These are phyloP conservation scores for Agaricus sinodeliciosus DNA, from an alignment of 768 basidiomycete species.

Conservation along the genomic window DNA sequence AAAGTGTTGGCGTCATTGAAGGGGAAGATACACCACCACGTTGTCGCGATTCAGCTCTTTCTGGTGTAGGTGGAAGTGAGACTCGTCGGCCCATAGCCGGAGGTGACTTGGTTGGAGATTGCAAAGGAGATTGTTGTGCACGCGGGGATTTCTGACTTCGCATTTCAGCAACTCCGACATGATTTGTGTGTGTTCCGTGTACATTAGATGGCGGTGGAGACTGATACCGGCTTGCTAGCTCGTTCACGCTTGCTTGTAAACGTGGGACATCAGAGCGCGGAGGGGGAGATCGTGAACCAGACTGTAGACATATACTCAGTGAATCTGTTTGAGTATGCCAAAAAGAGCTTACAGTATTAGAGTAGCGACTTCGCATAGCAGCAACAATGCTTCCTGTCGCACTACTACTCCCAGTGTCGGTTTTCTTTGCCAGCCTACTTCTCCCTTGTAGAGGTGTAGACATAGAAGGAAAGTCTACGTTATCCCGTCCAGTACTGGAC, in stretches of 20 bases:
- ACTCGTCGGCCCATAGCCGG: constrained; percentile 24
- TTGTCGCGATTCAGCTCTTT: constrained; percentile 9
- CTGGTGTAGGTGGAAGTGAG: constrained; percentile 20
- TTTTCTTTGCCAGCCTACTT: constrained; percentile 35
- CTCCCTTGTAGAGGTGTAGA: constrained; percentile 22
- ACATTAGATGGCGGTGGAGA: constrained; percentile 35
- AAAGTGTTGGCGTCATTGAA: constrained; percentile 9
- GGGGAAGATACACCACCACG: constrained; percentile 11
- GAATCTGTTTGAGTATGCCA: neutral
- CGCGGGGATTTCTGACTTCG: neutral
- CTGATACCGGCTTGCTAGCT: constrained; percentile 59
- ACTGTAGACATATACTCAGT: constrained; percentile 23
- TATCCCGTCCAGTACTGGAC: constrained; percentile 5
- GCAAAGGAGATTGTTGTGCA: neutral
- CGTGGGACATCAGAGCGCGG: constrained; percentile 54
- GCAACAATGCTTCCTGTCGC: constrained; percentile 53
- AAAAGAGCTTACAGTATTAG: constrained; percentile 37
- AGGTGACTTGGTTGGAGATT: constrained; percentile 11
- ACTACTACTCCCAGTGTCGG: constrained; percentile 49
- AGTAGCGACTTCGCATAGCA: constrained; percentile 60
- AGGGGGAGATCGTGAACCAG: constrained; percentile 44
- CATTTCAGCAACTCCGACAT: neutral
- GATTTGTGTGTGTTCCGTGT: constrained; percentile 20
- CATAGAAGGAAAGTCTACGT: constrained; percentile 17
- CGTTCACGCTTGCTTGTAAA: constrained; percentile 55